Evolutionary conservation across 1,284 basidiomycete species (phyloP).

Genomic region (Sparassis latifolia): DNA sequence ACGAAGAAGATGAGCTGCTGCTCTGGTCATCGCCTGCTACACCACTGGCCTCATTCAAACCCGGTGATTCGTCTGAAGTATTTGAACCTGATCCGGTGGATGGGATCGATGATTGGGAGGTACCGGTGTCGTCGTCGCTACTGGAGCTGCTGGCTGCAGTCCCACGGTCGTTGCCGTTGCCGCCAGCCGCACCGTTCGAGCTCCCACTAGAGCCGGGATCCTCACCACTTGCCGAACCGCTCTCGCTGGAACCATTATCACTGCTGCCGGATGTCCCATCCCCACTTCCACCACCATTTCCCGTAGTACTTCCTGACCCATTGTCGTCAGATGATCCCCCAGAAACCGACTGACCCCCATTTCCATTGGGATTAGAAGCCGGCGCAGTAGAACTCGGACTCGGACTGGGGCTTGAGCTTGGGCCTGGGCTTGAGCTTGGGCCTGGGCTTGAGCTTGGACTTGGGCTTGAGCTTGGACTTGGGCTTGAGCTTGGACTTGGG

Average conservation of each 20-base stretch:
- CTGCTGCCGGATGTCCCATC: conserved; percentile 1
- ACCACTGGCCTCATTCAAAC: not conserved
- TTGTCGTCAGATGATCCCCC: not conserved
- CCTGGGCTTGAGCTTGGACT: not conserved
- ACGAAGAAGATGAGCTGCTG: not conserved
- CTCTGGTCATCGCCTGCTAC: not conserved
- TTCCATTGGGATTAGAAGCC: too few species aligned
- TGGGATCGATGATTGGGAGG: too few species aligned
- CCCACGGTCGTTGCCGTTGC: conserved; percentile 1
- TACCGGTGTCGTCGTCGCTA: not conserved
- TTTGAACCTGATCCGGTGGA: conserved; percentile 10
- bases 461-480: too few species aligned
- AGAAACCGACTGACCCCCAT: not conserved
- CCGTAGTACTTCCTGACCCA: conserved; percentile 2
- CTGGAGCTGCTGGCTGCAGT: not conserved
- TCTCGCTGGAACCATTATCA: conserved; percentile 4
- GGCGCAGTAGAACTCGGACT: not conserved
- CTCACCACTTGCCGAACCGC: not conserved
- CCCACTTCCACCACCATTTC: conserved; percentile 1
- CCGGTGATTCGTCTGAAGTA: conserved; percentile 1
- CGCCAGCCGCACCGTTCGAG: not conserved
- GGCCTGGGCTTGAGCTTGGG: not conserved
- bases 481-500: too few species aligned
- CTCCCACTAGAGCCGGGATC: conserved; percentile 1
- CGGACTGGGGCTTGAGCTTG: not conserved